Base-by-base conservation (phyloP, 495 filamentous ascomycete species). In the Lichenothelia convexa region DNA sequence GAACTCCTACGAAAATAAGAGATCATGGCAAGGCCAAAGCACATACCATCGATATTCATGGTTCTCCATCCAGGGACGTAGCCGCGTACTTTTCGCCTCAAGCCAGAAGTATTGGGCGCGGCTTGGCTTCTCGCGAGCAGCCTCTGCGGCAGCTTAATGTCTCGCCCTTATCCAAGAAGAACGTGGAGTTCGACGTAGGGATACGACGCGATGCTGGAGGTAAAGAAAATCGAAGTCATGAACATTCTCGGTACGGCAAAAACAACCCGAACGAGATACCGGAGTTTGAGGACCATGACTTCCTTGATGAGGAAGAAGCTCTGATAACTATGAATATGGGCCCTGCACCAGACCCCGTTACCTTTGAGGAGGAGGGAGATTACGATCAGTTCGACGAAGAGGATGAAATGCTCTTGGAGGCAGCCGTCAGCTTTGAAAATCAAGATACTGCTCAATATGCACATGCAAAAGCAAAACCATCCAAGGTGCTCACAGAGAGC, bases 341-440 rank as follows among this genome's bases (percentile, higher is more conserved):
- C 16, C 40, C 41, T 11, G 47, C 41, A 3, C 39, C 42, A 13
- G 42, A 50, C 36, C 23, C 30, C 6, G 46, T 26, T 36, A 15
- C 45, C 5, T 37, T 18, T 20, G 38, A 41, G 21, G 33, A 46
- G 9, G 41, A 52, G 9, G 51, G 43, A 24, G 42, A 45, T 36
- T 52, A 31, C 36, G 46, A 39, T 13, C 21, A 37, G 17, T 38
- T 19, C 13, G 39, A 62, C 19, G 77, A 75, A 43, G 78, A 81
- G 36, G 75, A 76, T 15, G 76, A 78, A 4, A 69, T 84, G 59
- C 56, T 80, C 12, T n/a, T n/a, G n/a, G 72, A 76, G 36, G 60
- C 64, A 34, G 68, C 70, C 3, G 60, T 70, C 21, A 57, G 67
- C 45, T 49, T 76, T 21, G 69, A 79, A 35, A 54, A 64, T 37